Evolutionary conservation across 306 rosid genomes (phyloP), one percentile per base, ranked within the genome.

Genomic region (Macrotyloma uniflorum): DNA sequence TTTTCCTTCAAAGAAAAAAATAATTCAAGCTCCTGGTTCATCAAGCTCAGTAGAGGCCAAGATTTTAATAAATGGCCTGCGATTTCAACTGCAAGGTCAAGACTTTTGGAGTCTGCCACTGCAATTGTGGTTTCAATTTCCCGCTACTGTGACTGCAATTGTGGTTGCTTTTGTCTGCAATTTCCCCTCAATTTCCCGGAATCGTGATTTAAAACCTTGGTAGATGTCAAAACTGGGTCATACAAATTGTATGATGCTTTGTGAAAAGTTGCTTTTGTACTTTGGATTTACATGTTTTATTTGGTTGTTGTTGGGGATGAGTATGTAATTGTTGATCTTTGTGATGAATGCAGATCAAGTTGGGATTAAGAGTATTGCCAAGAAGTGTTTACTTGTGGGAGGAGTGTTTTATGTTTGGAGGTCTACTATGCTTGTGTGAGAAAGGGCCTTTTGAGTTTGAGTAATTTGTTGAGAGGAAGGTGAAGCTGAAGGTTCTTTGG

Each of bases 341-440:
- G 30, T 84, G 82, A 67, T 79, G 67, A 47, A 57, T 87, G 89
- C 88, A 89, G 96, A 81, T 83, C 85, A 81, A 79, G 46, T 74
- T 63, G 78, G 76, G 62, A 46, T 65, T 38, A 63, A 67, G 74
- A 33, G 10, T 40, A 4, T 65, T 19, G 79, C 80, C 61, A 64
- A 45, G 38, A 54, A 64, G 78, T 55, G 36, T 65, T 74, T 53
- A 59, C 14, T 42, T 54, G 63, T 28, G 28, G 69, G 35, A 70
- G 45, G 36, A 22, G 83, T 54, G 63, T 82, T 62, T 72, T 54
- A 8, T 1, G 33, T 55, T 72, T 45, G 85, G 42, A 40, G 75
- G 45, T 69, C 68, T 75, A 42, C 70, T 80, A 76, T 79, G 81
- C 72, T 81, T 77, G 82, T 57, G 86, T 83, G 86, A 69, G 28